Evolutionary conservation across 225 moss, liverwort and hornwort species (phyloP).

Genomic region (Polytrichum formosum): DNA sequence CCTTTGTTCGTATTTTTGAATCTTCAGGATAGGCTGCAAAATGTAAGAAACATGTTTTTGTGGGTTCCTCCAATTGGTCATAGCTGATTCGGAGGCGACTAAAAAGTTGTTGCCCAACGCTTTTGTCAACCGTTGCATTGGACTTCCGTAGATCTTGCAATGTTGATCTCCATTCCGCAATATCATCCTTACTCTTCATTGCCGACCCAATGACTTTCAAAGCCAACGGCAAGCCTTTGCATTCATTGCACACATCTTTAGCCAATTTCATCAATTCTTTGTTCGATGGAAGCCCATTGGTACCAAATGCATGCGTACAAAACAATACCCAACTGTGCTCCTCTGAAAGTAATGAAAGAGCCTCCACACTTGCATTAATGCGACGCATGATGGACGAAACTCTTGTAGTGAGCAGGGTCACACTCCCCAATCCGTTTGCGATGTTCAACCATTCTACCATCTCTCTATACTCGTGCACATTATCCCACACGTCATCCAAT

Average conservation of each 20-base stretch:
- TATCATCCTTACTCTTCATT: neutral
- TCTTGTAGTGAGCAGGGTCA: neutral
- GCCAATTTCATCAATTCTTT: neutral
- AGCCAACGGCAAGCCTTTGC: no score
- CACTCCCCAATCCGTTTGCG: neutral
- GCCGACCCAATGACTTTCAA: neutral
- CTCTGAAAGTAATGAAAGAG: neutral
- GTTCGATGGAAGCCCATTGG: neutral
- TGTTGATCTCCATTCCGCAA: neutral
- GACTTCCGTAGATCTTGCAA: neutral
- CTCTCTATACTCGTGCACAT: neutral
- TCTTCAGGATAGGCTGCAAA: slow-evolving; percentile 4
- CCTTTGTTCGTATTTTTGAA: neutral
- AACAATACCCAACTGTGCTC: slow-evolving; percentile 8
- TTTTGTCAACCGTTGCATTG: no score
- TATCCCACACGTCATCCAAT: slow-evolving; percentile 16
- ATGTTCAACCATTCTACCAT: slow-evolving; percentile 8
- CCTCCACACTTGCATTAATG: neutral
- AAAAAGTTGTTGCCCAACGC: no score
- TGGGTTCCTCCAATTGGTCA: neutral
- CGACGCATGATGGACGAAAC: neutral
- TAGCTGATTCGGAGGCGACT: no score
- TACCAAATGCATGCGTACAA: slow-evolving; percentile 1
- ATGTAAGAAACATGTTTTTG: neutral
- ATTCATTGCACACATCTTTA: slow-evolving; percentile 1